A percentile compares a stretch with the other conserved stretches of the same genome.
Evolutionary conservation across 371 early-diverging fungal genomes (phyloP).

Genomic region (Haplosporangium sp.): DNA sequence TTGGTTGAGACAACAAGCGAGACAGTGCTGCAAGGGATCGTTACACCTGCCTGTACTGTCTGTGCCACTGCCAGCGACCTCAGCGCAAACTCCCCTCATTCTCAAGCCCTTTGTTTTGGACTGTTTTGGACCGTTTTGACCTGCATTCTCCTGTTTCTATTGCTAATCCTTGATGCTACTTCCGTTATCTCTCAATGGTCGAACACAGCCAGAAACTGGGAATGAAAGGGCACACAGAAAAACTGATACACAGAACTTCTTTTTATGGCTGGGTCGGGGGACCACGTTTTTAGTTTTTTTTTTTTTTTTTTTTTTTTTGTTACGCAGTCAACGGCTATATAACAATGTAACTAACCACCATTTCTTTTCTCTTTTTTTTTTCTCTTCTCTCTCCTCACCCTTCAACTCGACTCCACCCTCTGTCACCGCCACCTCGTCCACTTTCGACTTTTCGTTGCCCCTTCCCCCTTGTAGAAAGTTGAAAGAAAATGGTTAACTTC

Average conservation of each 20-base stretch:
- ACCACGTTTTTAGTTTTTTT: neutral
- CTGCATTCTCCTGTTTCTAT: no score
- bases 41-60: constrained; percentile 2
- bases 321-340: constrained; percentile 14
- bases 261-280: no score
- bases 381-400: neutral
- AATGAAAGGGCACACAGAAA: no score
- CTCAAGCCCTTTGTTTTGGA: neutral
- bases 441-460: constrained; percentile 63
- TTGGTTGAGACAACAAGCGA: no score
- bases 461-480: constrained; percentile 70
- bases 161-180: no score
- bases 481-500: constrained; percentile 63
- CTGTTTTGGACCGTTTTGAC: neutral
- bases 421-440: constrained; percentile 4
- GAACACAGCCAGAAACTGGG: neutral
- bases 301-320: constrained; percentile 18
- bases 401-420: neutral
- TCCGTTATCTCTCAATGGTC: no score
- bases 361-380: constrained; percentile 4
- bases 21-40: constrained; percentile 1
- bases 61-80: constrained; percentile 2
- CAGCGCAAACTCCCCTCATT: neutral
- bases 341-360: constrained; percentile 13
- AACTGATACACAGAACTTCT: no score